A percentile compares a stretch with the other conserved stretches of the same genome.
Evolutionary conservation across 2,329 filamentous ascomycete genomes (phyloP).

Genomic region (Ascochyta clinopodiicola): DNA sequence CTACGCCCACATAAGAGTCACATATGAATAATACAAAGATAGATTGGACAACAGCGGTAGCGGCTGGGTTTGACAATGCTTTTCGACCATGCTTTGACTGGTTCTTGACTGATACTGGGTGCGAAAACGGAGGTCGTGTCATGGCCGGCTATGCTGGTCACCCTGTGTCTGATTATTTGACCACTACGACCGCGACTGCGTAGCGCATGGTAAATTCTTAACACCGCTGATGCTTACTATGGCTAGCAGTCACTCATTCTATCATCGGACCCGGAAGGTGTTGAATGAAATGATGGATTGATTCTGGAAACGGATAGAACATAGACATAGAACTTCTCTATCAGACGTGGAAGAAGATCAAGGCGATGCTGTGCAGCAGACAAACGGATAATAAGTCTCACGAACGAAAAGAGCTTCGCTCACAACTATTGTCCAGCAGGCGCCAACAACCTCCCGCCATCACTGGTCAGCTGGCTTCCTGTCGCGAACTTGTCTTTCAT

Average conservation of each 20-base stretch:
- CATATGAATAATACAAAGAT: slow-evolving; percentile 2
- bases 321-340: background rate
- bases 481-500: slow-evolving; percentile 54
- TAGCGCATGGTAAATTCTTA: background rate
- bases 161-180: slow-evolving; percentile 13
- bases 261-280: background rate
- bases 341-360: background rate
- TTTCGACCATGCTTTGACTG: slow-evolving; percentile 4
- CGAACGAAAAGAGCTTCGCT: background rate
- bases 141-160: slow-evolving; percentile 12
- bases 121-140: background rate
- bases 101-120: background rate
- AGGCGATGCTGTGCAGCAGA: background rate
- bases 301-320: slow-evolving; percentile 2
- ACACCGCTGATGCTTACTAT: background rate
- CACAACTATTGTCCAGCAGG: background rate
- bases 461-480: slow-evolving; percentile 41
- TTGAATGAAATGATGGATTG: slow-evolving; percentile 10
- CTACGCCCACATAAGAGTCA: slow-evolving; percentile 2
- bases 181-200: background rate
- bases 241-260: background rate
- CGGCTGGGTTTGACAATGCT: slow-evolving; percentile 7
- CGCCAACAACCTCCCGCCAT: slow-evolving; percentile 47
- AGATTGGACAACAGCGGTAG: slow-evolving; percentile 10
- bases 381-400: background rate